Percentiles rank a stretch among this genome's conserved stretches.
Conservation (phyloP, 208 protist species). For the Crithidia brevicula region DNA sequence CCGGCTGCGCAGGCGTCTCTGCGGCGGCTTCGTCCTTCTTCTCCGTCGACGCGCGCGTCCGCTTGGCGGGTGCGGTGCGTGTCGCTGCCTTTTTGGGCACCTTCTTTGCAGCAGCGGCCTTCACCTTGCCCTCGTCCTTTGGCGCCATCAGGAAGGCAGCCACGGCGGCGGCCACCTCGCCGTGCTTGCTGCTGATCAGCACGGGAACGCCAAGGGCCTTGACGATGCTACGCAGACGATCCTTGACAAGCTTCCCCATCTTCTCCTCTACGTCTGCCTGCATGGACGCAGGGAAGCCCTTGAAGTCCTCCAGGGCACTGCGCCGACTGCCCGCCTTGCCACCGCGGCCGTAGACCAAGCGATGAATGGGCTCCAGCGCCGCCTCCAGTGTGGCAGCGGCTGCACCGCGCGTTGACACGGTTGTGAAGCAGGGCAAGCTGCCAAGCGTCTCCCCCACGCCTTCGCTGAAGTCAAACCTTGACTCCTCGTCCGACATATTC, state of each 20-base stretch:
- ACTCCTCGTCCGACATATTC: conserved; percentile 25
- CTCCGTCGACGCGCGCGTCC: background rate
- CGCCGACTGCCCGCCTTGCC: conserved; percentile 54
- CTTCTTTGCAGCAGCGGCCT: too few species aligned
- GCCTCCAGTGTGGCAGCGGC: conserved; percentile 49
- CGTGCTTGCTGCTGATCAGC: conserved; percentile 36
- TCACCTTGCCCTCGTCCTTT: conserved; percentile 24
- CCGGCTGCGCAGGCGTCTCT: background rate
- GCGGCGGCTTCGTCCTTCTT: background rate
- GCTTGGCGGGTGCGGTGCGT: background rate
- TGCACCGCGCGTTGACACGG: conserved; percentile 29
- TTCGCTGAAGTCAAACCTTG: conserved; percentile 51
- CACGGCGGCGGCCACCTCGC: conserved; percentile 45
- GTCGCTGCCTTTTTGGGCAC: background rate
- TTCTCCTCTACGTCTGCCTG: conserved; percentile 40
- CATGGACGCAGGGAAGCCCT: conserved; percentile 58
- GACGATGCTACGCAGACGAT: conserved; percentile 61
- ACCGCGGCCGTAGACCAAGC: conserved; percentile 65
- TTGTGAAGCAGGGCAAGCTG: conserved; percentile 56
- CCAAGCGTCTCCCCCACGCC: conserved; percentile 55
- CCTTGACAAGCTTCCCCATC: conserved; percentile 51
- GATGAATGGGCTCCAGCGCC: conserved; percentile 73
- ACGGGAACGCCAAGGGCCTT: conserved; percentile 52
- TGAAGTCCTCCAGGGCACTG: conserved; percentile 55
- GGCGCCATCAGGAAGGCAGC: conserved; percentile 70